Conservation (phyloP, 169 alveolate genomes). For the Babesia gibsoni region DNA sequence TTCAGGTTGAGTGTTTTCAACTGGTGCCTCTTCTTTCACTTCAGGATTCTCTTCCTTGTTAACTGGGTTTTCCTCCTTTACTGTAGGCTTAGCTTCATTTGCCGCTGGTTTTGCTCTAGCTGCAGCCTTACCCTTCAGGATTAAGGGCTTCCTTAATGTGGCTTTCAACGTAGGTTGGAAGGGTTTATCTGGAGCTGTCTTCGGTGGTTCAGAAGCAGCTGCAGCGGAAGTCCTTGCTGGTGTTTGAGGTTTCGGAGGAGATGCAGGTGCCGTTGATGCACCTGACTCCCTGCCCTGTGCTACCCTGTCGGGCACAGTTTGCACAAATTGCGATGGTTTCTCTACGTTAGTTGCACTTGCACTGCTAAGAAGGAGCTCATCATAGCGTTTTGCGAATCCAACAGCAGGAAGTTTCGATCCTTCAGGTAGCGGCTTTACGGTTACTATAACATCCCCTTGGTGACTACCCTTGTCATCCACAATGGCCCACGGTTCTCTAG, state of each 20-base stretch:
- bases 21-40: neutral
- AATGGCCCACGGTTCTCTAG: slow-evolving; percentile 70
- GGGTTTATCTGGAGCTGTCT: slow-evolving; percentile 5
- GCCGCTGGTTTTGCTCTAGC: slow-evolving; percentile 1
- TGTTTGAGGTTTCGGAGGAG: neutral
- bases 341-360: neutral
- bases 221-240: neutral
- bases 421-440: slow-evolving; percentile 71
- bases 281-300: neutral
- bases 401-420: slow-evolving; percentile 80
- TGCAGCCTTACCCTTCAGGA: slow-evolving; percentile 53
- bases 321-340: neutral
- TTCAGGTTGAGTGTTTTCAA: neutral
- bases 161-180: slow-evolving; percentile 34
- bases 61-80: too few species aligned
- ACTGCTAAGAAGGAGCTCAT: slow-evolving; percentile 24
- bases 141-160: slow-evolving; percentile 48
- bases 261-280: neutral
- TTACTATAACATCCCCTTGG: slow-evolving; percentile 72
- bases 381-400: slow-evolving; percentile 37
- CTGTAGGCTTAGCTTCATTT: neutral
- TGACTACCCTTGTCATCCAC: slow-evolving; percentile 48
- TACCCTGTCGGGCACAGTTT: slow-evolving; percentile 26
- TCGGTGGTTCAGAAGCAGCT: slow-evolving; percentile 10
- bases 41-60: neutral